Conservation (phyloP, 1,139 yeast genomes). For the Suhomyces atakaporum region DNA sequence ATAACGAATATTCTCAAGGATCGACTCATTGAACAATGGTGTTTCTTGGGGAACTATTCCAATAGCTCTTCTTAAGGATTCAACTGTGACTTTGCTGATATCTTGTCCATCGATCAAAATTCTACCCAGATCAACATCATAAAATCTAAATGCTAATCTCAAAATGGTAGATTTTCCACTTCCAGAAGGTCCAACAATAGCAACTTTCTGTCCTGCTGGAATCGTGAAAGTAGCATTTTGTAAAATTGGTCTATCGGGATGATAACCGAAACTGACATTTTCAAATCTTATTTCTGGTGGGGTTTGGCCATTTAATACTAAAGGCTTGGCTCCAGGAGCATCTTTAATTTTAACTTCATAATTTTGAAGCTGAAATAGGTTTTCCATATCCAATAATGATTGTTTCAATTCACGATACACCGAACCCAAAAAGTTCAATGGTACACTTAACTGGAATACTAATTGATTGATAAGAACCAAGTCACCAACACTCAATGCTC, state of each 20-base stretch:
- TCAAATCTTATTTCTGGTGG: slow-evolving; percentile 83
- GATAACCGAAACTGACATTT: slow-evolving; percentile 91
- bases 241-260: slow-evolving; percentile 83
- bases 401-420: slow-evolving; percentile 95
- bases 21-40: slow-evolving; percentile 90
- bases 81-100: slow-evolving; percentile 71
- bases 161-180: slow-evolving; percentile 92
- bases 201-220: slow-evolving; percentile 90
- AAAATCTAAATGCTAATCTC: slow-evolving; percentile 78
- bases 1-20: slow-evolving; percentile 82
- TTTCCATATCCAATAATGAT: slow-evolving; percentile 89
- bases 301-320: slow-evolving; percentile 40
- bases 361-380: slow-evolving; percentile 78
- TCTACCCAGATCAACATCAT: slow-evolving; percentile 77
- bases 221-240: slow-evolving; percentile 79
- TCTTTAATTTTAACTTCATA: slow-evolving; percentile 69
- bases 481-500: slow-evolving; percentile 89
- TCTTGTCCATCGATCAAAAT: slow-evolving; percentile 90
- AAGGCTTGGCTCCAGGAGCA: slow-evolving; percentile 59
- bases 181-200: slow-evolving; percentile 94
- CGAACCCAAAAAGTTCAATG: slow-evolving; percentile 89
- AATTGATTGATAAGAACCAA: slow-evolving; percentile 93
- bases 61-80: slow-evolving; percentile 68
- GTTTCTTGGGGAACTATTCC: slow-evolving; percentile 99
- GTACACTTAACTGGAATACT: slow-evolving; percentile 93